Evolutionary conservation across 768 basidiomycete species (phyloP), one percentile per base, ranked within the genome.

Genomic region (Mycena venus): DNA sequence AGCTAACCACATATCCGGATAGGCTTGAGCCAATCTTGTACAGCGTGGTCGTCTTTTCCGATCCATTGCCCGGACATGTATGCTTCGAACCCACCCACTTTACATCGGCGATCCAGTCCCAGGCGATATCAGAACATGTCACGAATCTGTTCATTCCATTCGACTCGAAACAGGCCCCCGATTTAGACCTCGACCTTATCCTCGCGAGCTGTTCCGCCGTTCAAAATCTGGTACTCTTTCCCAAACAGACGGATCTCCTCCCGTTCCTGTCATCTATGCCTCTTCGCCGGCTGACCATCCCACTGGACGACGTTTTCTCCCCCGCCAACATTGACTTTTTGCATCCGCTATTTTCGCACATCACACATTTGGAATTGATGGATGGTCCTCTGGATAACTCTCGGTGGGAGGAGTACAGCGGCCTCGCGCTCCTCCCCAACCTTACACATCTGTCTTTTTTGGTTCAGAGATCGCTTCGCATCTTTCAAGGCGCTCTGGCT

Each of bases 381-480:
- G 67, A 47, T n/a, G n/a, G n/a, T 27, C 4, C 25, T 21, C 19
- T 59, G 9, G 8, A 23, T 11, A 25, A 19, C 10, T 19, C 25
- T 31, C 6, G 11, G 23, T 53, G 64, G 64, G 65, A 66, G 2
- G 51, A 59, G 15, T 68, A 56, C 55, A n/a, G 23, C 14, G 67
- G 56, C 7, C 67, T 68, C 31, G 27, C 56, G 5, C 40, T 42
- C 23, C 34, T 68, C 23, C 55, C 67, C 31, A 31, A 60, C n/a
- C 56, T 68, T 12, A 68, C 67, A 9, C 67, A 68, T 49, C 23
- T 68, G 2, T 56, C 67, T 4, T 68, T 68, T n/a, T 17, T 47
- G 38, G 8, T 32, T 21, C 31, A 47, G 5, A 15, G 10, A 7
- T 44, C 56, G 9, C 40, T 68, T 34, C 14, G 40, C 4, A 34